Evolutionary conservation across 2,329 filamentous ascomycete species (phyloP).

Genomic region (Talaromyces sp.): DNA sequence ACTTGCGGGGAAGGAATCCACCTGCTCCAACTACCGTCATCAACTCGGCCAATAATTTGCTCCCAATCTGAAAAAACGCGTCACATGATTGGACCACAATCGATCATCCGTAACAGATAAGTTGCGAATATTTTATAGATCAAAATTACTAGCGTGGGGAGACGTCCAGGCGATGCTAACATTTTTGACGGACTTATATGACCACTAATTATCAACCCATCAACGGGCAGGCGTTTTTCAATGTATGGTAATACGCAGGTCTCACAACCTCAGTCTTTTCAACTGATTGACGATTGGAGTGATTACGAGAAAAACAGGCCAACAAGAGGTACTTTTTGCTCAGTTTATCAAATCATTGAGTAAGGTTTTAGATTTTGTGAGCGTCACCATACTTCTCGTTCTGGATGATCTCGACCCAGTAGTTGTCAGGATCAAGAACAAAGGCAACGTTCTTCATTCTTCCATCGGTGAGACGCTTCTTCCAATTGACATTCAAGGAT

Average conservation of each 20-base stretch:
- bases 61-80: neutral
- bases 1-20: slow-evolving; percentile 7
- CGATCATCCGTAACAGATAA: neutral
- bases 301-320: too few species aligned
- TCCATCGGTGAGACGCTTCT: slow-evolving; percentile 91
- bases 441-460: slow-evolving; percentile 92
- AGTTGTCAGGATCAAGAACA: slow-evolving; percentile 79
- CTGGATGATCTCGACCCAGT: slow-evolving; percentile 74
- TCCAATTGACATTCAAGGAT: slow-evolving; percentile 76
- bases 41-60: neutral
- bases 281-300: too few species aligned
- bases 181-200: too few species aligned
- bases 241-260: too few species aligned
- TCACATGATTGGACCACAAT: slow-evolving; percentile 4
- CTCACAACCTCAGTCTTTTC: too few species aligned
- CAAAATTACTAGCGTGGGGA: neutral
- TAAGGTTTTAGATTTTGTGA: slow-evolving; percentile 7
- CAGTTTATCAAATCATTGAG: neutral
- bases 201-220: too few species aligned
- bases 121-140: neutral
- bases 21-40: neutral
- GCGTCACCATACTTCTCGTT: slow-evolving; percentile 48
- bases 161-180: neutral
- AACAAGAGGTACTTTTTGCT: neutral
- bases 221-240: too few species aligned